A percentile compares a stretch with the other conserved stretches of the same genome.
phyloP scores from a whole-genome alignment of 73 alveolate genomes.

The Symbiodinium natans region DNA sequence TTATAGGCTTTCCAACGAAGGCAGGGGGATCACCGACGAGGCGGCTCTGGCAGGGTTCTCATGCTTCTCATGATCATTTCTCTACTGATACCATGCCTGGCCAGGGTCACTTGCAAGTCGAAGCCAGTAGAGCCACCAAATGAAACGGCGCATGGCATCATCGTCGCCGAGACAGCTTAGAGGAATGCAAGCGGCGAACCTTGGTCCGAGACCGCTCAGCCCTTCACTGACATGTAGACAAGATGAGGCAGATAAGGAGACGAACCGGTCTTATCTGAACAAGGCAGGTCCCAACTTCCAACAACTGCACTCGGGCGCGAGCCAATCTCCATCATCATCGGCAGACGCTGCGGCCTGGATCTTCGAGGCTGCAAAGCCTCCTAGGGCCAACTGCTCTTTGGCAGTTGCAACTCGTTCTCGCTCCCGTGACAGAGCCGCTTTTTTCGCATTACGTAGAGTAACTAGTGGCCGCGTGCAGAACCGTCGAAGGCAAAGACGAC shows the following conservation, averaged over 20 bases:
- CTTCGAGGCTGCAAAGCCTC: conserved; percentile 36
- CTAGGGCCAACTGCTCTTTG: conserved; percentile 38
- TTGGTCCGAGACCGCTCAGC: not conserved
- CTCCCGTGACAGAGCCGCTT: conserved; percentile 6
- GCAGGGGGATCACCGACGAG: not conserved
- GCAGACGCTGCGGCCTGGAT: conserved; percentile 25
- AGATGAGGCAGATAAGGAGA: no score
- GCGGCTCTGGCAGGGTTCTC: not conserved
- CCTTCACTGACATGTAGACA: no score
- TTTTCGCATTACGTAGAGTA: not conserved
- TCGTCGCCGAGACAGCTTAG: conserved; percentile 57
- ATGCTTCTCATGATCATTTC: no score
- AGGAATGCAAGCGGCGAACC: conserved; percentile 86
- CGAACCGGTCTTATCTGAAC: no score
- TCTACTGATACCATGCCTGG: not conserved
- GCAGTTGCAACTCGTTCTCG: conserved; percentile 43
- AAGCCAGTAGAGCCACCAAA: conserved; percentile 65
- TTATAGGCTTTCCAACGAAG: not conserved
- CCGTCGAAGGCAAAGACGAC: not conserved
- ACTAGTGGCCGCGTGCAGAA: not conserved
- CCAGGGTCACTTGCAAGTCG: conserved; percentile 46
- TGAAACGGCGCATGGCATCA: conserved; percentile 14
- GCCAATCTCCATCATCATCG: conserved; percentile 12
- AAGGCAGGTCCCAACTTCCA: no score
- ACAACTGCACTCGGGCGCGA: not conserved